These are phyloP conservation scores for Aaosphaeria pasadenensis DNA, from an alignment of 2,329 filamentous ascomycete genomes.

Conservation along the genomic window DNA sequence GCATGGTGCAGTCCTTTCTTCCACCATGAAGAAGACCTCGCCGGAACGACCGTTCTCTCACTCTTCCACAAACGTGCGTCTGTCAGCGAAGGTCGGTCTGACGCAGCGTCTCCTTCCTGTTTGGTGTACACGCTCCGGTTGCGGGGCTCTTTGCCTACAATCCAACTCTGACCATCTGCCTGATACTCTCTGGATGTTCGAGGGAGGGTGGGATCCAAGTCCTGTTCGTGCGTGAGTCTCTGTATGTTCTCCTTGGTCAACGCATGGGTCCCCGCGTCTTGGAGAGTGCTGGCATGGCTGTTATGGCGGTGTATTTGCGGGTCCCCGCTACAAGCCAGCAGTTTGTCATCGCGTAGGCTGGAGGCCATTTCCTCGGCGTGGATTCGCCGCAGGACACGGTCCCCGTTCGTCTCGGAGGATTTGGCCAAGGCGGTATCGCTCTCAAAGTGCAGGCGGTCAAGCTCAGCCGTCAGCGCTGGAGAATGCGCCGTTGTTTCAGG, in stretches of 20 bases:
- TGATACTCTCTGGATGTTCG: slow-evolving; percentile 11
- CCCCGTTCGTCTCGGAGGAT: slow-evolving; percentile 44
- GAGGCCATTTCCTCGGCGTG: slow-evolving; percentile 56
- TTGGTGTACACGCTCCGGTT: slow-evolving; percentile 4
- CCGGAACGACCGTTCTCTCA: slow-evolving; percentile 23
- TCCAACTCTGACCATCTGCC: slow-evolving; percentile 5
- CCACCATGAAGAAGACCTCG: background rate
- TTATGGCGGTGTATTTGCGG: slow-evolving; percentile 25
- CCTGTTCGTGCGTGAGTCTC: slow-evolving; percentile 27
- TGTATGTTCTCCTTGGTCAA: slow-evolving; percentile 38
- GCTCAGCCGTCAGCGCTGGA: slow-evolving; percentile 28
- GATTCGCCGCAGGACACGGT: slow-evolving; percentile 46
- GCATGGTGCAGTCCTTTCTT: no score
- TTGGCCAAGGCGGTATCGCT: slow-evolving; percentile 38
- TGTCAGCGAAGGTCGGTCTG: slow-evolving; percentile 16
- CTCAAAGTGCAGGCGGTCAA: slow-evolving; percentile 36
- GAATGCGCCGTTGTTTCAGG: slow-evolving; percentile 35
- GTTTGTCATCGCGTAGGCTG: slow-evolving; percentile 52
- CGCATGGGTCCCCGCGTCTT: slow-evolving; percentile 23
- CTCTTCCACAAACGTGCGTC: slow-evolving; percentile 17
- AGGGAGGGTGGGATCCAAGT: slow-evolving; percentile 12
- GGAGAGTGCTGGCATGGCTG: slow-evolving; percentile 14
- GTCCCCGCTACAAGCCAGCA: slow-evolving; percentile 46
- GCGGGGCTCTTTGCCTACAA: slow-evolving; percentile 11
- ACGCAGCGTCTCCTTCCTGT: background rate